A percentile compares a stretch with the other conserved stretches of the same genome.
Evolutionary conservation across 2,329 filamentous ascomycete genomes (phyloP).

Genomic region (Paecilomyces niveus): DNA sequence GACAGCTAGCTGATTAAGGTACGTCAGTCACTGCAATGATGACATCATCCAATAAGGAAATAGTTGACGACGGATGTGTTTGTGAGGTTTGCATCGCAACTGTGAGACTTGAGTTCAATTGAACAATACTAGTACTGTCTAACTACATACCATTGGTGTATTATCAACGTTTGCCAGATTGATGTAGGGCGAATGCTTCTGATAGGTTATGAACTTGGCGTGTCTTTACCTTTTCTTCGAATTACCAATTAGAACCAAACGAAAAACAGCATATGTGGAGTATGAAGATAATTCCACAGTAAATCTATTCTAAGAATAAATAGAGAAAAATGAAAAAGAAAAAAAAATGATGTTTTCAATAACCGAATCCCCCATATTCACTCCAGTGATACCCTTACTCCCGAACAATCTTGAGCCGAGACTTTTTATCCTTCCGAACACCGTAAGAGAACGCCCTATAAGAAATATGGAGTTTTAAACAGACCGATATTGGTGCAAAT

Average conservation of each 20-base stretch:
- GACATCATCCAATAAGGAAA: not conserved
- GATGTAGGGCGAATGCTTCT: not conserved
- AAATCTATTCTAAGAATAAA: not conserved
- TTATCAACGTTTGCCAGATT: not conserved
- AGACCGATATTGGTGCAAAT: not conserved
- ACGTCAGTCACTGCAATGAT: not conserved
- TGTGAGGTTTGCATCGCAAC: not conserved
- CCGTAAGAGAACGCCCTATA: not conserved
- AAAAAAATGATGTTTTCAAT: not conserved
- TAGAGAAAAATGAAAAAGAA: not conserved
- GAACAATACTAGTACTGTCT: no score
- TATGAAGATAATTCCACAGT: no score
- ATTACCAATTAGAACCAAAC: no score
- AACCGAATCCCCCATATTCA: conserved; percentile 8
- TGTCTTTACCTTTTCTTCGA: no score
- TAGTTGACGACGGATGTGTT: not conserved
- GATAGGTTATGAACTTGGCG: not conserved
- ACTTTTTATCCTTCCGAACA: not conserved
- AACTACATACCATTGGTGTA: not conserved
- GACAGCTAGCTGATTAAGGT: no score
- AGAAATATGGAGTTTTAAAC: not conserved
- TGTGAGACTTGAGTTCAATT: not conserved
- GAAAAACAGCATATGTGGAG: no score
- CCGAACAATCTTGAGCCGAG: not conserved
- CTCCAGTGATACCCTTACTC: not conserved